These are phyloP conservation scores for Haberlea rhodopensis DNA, from an alignment of 257 asterid species.

Conservation along the genomic window DNA sequence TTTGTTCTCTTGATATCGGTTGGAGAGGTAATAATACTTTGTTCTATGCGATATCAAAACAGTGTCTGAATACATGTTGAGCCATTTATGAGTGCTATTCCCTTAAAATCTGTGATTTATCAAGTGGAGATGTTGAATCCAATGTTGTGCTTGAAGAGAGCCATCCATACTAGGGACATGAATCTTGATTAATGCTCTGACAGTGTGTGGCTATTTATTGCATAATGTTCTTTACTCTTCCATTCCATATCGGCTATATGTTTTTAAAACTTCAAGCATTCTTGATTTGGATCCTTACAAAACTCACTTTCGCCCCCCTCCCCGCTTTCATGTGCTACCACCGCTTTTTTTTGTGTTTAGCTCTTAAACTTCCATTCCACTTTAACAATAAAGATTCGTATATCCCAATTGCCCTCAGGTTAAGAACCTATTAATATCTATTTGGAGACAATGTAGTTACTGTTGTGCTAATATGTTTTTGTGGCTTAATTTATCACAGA, in stretches of 20 bases:
- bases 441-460: constrained; percentile 5
- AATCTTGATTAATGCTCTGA: background rate
- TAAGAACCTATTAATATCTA: background rate
- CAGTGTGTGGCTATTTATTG: background rate
- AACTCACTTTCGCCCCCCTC: too few relatives aligned
- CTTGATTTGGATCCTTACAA: too few relatives aligned
- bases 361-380: constrained; percentile 5
- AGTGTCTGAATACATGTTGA: background rate
- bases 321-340: too few relatives aligned
- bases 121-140: background rate
- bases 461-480: constrained; percentile 13
- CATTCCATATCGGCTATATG: background rate
- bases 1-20: background rate
- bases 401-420: constrained; percentile 11
- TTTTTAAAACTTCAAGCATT: too few relatives aligned
- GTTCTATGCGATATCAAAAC: background rate
- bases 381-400: background rate
- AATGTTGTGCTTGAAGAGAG: background rate
- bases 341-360: too few relatives aligned
- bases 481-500: constrained; percentile 47
- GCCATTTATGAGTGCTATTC: background rate
- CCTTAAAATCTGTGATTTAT: background rate
- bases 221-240: background rate
- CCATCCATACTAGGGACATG: background rate
- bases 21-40: background rate